These are phyloP conservation scores for Glycine latifolia DNA, from an alignment of 306 rosid genomes.

Conservation along the genomic window DNA sequence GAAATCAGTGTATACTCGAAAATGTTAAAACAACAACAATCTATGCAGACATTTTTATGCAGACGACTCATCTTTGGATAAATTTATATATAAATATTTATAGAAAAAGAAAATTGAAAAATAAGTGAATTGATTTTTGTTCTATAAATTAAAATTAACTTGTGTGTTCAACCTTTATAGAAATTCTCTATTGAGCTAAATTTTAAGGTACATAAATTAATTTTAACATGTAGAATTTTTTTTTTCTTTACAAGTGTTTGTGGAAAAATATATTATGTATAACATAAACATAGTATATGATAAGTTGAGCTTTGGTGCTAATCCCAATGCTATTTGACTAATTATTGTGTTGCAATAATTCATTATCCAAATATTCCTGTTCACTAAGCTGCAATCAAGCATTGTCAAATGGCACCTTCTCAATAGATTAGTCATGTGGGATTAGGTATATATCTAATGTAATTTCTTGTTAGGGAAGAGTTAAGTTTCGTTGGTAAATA, in stretches of 20 bases:
- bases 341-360: constrained; percentile 11
- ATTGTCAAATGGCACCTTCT: constrained; percentile 29
- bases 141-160: background rate
- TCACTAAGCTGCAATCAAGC: constrained; percentile 12
- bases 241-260: too few relatives aligned
- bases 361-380: background rate
- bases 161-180: too few relatives aligned
- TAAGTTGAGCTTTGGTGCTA: background rate
- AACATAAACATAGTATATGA: too few relatives aligned
- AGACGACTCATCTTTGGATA: background rate
- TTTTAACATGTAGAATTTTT: background rate
- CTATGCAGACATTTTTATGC: background rate
- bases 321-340: background rate
- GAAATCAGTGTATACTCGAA: background rate
- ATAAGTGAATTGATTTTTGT: background rate
- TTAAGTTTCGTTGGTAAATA: constrained; percentile 4
- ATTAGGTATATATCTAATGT: constrained; percentile 31
- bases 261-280: too few relatives aligned
- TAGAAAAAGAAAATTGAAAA: background rate
- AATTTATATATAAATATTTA: background rate
- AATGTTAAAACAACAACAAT: constrained; percentile 3
- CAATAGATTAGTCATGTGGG: background rate
- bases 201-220: background rate
- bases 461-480: constrained; percentile 16
- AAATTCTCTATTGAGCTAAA: too few relatives aligned